Percentiles rank a stretch among this genome's conserved stretches.
These are phyloP conservation scores for Rauvolfia tetraphylla DNA, from an alignment of 257 asterid species.

Conservation along the genomic window DNA sequence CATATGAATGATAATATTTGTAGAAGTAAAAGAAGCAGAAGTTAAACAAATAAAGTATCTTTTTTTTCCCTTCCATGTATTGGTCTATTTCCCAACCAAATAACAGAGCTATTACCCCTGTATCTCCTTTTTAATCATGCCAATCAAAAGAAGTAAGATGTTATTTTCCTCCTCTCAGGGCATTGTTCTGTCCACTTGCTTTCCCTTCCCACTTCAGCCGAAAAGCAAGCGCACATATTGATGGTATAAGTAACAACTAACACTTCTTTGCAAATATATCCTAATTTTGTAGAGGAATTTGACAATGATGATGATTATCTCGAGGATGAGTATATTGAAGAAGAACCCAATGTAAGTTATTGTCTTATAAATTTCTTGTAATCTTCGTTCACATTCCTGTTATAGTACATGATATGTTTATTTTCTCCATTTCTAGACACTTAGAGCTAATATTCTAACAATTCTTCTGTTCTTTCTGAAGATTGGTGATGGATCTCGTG, in stretches of 20 bases:
- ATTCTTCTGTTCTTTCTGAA: slow-evolving; percentile 23
- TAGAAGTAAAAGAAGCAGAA: neutral
- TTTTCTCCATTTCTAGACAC: neutral
- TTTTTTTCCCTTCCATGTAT: neutral
- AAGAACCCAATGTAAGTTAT: slow-evolving; percentile 57
- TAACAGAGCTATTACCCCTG: too few species aligned
- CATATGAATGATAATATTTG: neutral
- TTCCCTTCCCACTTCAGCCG: too few species aligned
- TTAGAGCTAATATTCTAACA: neutral
- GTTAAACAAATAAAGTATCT: neutral
- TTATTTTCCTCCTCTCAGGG: neutral
- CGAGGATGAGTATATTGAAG: slow-evolving; percentile 60
- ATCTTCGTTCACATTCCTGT: neutral
- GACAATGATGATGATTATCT: slow-evolving; percentile 50
- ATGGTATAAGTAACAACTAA: neutral
- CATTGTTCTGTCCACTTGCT: too few species aligned
- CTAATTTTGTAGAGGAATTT: slow-evolving; percentile 39
- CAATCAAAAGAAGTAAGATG: neutral
- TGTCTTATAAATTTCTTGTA: neutral
- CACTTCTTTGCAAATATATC: neutral
- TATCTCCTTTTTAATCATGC: too few species aligned
- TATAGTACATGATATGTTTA: neutral
- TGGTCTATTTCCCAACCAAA: neutral
- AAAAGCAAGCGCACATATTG: neutral
- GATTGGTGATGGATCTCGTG: slow-evolving; percentile 91